Conservation (phyloP, 148 eudicot genomes). For the Rhododendron molle region DNA sequence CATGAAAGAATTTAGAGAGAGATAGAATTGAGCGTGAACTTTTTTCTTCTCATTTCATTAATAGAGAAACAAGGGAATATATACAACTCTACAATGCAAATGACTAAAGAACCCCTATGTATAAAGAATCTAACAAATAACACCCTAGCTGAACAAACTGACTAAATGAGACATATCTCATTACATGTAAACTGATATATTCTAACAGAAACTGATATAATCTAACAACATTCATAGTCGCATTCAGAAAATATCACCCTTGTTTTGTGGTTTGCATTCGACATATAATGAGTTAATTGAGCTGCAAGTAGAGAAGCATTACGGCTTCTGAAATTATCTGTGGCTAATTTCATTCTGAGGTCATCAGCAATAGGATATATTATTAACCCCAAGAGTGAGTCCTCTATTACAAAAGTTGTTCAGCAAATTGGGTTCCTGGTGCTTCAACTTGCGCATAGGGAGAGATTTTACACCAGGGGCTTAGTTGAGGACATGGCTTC, state of each 20-base stretch:
- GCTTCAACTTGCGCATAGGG: conserved; percentile 57
- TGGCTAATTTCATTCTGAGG: conserved; percentile 49
- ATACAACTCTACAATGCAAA: too few relatives aligned
- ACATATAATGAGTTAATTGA: conserved; percentile 45
- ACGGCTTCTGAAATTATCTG: conserved; percentile 40
- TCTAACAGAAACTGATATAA: too few relatives aligned
- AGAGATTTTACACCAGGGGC: conserved; percentile 61
- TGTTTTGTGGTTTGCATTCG: conserved; percentile 45
- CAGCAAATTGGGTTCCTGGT: conserved; percentile 90
- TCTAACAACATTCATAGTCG: conserved; percentile 35
- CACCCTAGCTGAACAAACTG: too few relatives aligned
- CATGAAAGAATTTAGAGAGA: too few relatives aligned
- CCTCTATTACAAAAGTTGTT: conserved; percentile 68
- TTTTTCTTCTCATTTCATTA: too few relatives aligned
- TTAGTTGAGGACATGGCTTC: conserved; percentile 60
- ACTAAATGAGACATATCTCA: too few relatives aligned
- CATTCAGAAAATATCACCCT: conserved; percentile 47
- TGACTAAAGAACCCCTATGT: too few relatives aligned
- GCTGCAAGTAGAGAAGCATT: conserved; percentile 56
- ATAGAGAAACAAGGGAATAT: too few relatives aligned
- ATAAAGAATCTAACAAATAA: too few relatives aligned
- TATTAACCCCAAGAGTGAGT: conserved; percentile 75
- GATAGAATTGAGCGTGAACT: too few relatives aligned
- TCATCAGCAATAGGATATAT: conserved; percentile 62
- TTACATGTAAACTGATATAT: too few relatives aligned